phyloP scores from a whole-genome alignment of 176 grass and related monocot genomes.

The Guadua angustifolia region DNA sequence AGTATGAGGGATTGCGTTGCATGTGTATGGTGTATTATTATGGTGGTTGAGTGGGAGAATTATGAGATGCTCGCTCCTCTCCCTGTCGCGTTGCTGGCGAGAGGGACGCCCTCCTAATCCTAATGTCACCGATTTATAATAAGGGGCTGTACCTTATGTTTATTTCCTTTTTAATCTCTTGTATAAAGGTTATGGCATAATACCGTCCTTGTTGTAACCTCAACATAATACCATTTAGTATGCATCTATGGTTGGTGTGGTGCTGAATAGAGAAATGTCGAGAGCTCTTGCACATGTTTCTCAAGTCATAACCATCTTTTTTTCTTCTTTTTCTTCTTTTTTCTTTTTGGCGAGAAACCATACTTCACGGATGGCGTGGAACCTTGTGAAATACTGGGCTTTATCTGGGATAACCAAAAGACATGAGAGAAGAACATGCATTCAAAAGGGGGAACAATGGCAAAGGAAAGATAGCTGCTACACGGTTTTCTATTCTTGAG shows the following conservation, averaged over 20 bases:
- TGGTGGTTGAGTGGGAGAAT: conserved; percentile 36
- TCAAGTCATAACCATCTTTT: not conserved
- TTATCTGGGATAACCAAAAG: not conserved
- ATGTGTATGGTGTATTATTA: conserved; percentile 23
- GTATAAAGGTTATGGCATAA: not conserved
- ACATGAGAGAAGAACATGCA: not conserved
- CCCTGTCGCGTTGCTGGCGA: conserved; percentile 33
- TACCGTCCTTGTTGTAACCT: too few species aligned
- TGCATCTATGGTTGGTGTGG: not conserved
- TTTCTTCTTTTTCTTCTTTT: too few species aligned
- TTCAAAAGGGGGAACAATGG: too few species aligned
- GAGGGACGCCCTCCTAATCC: not conserved
- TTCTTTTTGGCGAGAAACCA: not conserved
- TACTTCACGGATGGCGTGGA: not conserved
- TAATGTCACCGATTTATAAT: conserved; percentile 21
- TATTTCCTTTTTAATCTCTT: not conserved
- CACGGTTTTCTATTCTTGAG: not conserved
- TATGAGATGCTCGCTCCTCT: not conserved
- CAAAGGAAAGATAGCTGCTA: not conserved
- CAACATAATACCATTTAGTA: not conserved
- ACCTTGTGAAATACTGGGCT: not conserved
- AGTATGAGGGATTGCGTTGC: not conserved
- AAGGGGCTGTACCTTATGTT: too few species aligned
- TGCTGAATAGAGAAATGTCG: not conserved
- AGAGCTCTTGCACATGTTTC: not conserved